A percentile compares a stretch with the other conserved stretches of the same genome.
These are phyloP conservation scores for Zizania palustris DNA, from an alignment of 202 grass and related monocot species.

Conservation along the genomic window DNA sequence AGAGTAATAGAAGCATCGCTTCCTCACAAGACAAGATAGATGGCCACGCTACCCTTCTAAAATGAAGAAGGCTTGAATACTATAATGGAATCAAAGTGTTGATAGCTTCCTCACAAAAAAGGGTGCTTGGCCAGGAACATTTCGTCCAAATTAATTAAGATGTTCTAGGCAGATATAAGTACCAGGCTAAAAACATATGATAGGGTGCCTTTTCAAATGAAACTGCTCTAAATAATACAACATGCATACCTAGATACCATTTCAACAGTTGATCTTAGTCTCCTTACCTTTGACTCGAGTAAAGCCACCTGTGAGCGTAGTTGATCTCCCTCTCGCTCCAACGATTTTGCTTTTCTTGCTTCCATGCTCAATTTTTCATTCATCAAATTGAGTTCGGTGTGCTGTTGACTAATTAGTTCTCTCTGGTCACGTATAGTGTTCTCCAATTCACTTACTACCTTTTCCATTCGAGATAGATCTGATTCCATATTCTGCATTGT, in stretches of 20 bases:
- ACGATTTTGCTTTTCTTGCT: slow-evolving; percentile 77
- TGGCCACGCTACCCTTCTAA: slow-evolving; percentile 8
- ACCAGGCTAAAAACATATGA: not conserved
- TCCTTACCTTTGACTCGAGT: slow-evolving; percentile 87
- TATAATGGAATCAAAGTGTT: slow-evolving; percentile 4
- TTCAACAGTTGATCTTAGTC: slow-evolving; percentile 24
- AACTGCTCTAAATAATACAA: slow-evolving; percentile 4
- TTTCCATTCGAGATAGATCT: slow-evolving; percentile 65
- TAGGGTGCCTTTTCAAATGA: not conserved
- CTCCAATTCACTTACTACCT: slow-evolving; percentile 70
- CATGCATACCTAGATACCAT: not conserved
- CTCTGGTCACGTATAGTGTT: slow-evolving; percentile 61
- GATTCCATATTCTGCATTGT: slow-evolving; percentile 63
- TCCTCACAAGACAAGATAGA: slow-evolving; percentile 24
- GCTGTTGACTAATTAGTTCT: slow-evolving; percentile 70
- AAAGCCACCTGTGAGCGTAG: slow-evolving; percentile 79
- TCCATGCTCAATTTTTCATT: slow-evolving; percentile 84
- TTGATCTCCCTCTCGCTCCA: slow-evolving; percentile 92
- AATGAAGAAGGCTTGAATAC: slow-evolving; percentile 12
- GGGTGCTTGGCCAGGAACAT: not conserved
- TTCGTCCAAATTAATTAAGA: slow-evolving; percentile 2
- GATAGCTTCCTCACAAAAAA: not conserved
- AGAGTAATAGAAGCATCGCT: not conserved
- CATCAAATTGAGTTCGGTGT: slow-evolving; percentile 65
- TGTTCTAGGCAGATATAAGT: not conserved